Base-by-base conservation (phyloP, 1,284 basidiomycete genomes). In the Fomitopsis palustris region DNA sequence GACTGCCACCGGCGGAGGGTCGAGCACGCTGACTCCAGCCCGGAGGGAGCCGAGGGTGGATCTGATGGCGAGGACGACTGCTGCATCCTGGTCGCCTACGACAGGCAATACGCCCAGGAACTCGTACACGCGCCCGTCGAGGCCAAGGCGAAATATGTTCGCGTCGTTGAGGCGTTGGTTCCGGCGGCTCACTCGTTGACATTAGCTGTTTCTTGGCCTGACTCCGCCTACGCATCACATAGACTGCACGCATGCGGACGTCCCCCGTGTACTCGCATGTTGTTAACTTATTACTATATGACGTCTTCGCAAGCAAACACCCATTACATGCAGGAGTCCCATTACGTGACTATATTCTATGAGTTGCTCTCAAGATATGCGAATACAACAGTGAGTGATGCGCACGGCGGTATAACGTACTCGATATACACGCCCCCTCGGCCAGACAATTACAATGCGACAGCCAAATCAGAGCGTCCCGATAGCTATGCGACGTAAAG, bases 341-440 rank as follows among this genome's bases (percentile, higher is more conserved):
- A 63, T 64, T 63, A 62, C 35, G 57, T 43, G 42, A 33, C 21
- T 58, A 53, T 47, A 59, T 55, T 62, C 31, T 64, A 62, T 65
- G 66, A 58, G 62, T 65, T 65, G 66, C 62, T 61, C 62, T 69
- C 67, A 67, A 67, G 61, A 68, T 64, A 66, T 64, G 67, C 63
- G 63, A 66, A 61, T 69, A 69, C 68, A 70, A 70, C 67, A 70
- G 63, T 45, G 61, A 54, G 56, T 56, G 58, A 64, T 61, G 67
- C 63, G 64, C 64, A 64, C 63, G 64, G 66, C 65, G 54, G 57
- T 62, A 62, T 53, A 62, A 61, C 58, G 62, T 61, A 66, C 61
- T 53, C 61, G 53, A 55, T 56, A 53, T 60, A 62, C 62, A 63
- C 63, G 59, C 49, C 57, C n/a, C 59, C 54, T 61, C 60, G 60